Base-by-base conservation (phyloP, 1,284 basidiomycete genomes). In the Ganoderma sinense region DNA sequence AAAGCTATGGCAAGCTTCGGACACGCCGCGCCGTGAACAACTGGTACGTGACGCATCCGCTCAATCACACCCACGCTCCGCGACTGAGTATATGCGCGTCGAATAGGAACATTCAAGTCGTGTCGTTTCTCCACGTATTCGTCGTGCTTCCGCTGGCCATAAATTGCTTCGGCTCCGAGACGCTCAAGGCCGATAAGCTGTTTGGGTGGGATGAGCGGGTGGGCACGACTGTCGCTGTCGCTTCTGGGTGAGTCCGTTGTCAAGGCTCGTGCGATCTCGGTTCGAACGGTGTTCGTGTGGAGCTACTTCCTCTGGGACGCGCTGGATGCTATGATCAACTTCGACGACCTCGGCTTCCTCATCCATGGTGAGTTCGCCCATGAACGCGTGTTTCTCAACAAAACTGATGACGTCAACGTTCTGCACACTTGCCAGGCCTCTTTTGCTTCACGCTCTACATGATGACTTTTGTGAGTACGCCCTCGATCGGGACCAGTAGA, bases 301-400 rank as follows among this genome's bases (percentile, higher is more conserved):
- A 85, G 86, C 8, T 88, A 88, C 74, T 92, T 92, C 77, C 69
- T 91, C 29, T 92, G 90, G 90, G 91, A 92, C 74, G 82, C 82
- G 0, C 72, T 90, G 20, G 89, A 90, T 72, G 84, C 86, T 13
- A 78, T 88, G 6, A 70, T 87, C 67, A 86, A 89, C 77, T 89
- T 84, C 71, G 83, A 84, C 61, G 87, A 88, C 41, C 63, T 85
- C 41, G 87, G 91, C 2, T 93, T 94, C 72, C 86, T 93, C 7
- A 71, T 89, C 39, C 93, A 94, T 75, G 93, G 93, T 84, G 51
- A 39, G 77, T 70, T 74, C 40, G 3, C 29, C 29, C 29, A 4
- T 14, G 0, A 26, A 33, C 23, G 14, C 10, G 14, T 2, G 26
- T 39, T n/a, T 23, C 36, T n/a, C 33, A 6, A 1, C 13, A 2